Conservation (phyloP, 2,329 filamentous ascomycete genomes). For the Dothistroma pini region DNA sequence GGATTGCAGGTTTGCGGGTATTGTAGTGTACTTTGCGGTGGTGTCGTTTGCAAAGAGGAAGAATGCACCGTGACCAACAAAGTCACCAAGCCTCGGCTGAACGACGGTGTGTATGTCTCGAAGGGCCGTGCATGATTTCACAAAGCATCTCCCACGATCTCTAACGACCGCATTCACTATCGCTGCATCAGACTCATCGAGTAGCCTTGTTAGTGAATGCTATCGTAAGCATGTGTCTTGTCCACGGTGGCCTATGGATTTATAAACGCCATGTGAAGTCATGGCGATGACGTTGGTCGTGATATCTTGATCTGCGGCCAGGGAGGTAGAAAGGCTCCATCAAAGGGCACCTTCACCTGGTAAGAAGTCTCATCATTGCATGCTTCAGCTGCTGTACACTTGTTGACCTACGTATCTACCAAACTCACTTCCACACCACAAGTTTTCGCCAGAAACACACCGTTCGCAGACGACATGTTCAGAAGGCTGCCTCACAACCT, state of each 20-base stretch:
- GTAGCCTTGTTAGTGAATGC: neutral
- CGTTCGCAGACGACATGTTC: neutral
- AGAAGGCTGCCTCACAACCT: conserved; percentile 2
- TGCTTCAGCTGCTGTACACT: neutral
- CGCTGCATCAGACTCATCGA: neutral
- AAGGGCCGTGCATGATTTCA: neutral
- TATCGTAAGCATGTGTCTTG: neutral
- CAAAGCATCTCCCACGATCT: neutral
- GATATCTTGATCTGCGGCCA: neutral
- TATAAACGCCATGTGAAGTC: neutral
- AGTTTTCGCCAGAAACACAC: no score
- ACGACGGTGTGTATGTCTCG: neutral
- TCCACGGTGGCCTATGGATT: neutral
- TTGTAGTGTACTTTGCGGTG: neutral
- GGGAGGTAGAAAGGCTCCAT: neutral
- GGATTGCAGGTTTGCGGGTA: neutral
- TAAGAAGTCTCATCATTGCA: neutral
- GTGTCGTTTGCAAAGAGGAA: neutral
- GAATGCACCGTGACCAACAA: neutral
- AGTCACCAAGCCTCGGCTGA: neutral
- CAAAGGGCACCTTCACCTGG: neutral
- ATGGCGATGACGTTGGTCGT: neutral
- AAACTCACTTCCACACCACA: neutral
- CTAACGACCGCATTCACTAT: neutral
- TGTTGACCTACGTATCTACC: no score